These are phyloP conservation scores for Cladophialophora immunda DNA, from an alignment of 2,329 filamentous ascomycete species.

Conservation along the genomic window DNA sequence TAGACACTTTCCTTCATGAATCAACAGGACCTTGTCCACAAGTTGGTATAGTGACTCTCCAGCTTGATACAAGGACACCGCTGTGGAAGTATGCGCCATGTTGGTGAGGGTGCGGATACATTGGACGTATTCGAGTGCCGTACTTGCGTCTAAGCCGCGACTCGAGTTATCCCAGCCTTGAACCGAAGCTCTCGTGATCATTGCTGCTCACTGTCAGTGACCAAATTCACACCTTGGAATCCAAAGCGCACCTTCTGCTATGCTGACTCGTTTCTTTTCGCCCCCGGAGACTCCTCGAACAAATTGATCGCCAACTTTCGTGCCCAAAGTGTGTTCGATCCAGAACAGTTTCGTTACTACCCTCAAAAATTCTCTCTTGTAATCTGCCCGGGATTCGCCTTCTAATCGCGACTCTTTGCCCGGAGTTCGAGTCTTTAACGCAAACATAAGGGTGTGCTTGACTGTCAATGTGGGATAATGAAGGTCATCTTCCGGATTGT, in stretches of 20 bases:
- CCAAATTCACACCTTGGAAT: conserved; percentile 56
- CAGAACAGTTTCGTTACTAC: conserved; percentile 77
- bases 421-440: conserved; percentile 73
- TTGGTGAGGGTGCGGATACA: conserved; percentile 72
- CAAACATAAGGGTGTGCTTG: conserved; percentile 76
- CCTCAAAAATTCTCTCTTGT: conserved; percentile 68
- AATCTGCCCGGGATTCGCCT: conserved; percentile 68
- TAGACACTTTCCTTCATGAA: conserved; percentile 74
- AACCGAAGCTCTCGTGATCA: conserved; percentile 69
- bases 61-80: conserved; percentile 77
- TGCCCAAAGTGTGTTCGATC: conserved; percentile 75
- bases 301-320: conserved; percentile 78
- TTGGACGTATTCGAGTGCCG: conserved; percentile 76
- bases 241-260: conserved; percentile 26
- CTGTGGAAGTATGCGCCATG: conserved; percentile 67
- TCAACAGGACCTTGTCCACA: conserved; percentile 74
- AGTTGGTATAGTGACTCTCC: conserved; percentile 60
- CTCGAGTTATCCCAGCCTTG: conserved; percentile 84
- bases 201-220: conserved; percentile 71
- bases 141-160: conserved; percentile 75
- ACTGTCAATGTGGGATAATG: conserved; percentile 83
- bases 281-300: conserved; percentile 76
- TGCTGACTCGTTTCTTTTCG: conserved; percentile 75
- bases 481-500: conserved; percentile 79
- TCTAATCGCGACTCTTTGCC: conserved; percentile 67